Percentiles rank a stretch among this genome's conserved stretches.
Evolutionary conservation across 371 early-diverging fungal species (phyloP).

Genomic region (Apophysomyces variabilis): DNA sequence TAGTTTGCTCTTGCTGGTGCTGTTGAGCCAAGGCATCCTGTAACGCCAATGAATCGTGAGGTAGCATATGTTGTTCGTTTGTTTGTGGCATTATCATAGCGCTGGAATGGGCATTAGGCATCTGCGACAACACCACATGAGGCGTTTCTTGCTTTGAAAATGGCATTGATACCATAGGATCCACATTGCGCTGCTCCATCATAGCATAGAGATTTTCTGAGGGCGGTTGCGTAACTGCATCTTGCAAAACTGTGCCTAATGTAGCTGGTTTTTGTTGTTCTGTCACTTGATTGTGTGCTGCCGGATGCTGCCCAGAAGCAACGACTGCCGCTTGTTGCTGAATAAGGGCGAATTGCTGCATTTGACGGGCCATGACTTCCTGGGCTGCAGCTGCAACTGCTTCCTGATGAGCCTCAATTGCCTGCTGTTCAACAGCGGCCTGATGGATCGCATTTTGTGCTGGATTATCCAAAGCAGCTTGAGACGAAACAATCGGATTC

Average conservation of each 20-base stretch:
- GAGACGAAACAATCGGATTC: background rate
- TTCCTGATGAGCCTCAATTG: background rate
- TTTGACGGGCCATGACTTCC: background rate
- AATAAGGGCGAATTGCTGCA: background rate
- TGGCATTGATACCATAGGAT: constrained; percentile 5
- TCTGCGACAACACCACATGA: background rate
- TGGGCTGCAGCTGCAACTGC: background rate
- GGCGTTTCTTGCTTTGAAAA: constrained; percentile 4
- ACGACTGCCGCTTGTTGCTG: background rate
- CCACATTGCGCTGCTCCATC: background rate
- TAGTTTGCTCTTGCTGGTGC: background rate
- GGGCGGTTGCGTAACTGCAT: background rate
- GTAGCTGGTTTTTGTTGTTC: background rate
- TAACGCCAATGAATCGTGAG: background rate
- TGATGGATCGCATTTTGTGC: background rate
- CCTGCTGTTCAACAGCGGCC: background rate
- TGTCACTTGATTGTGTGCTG: background rate
- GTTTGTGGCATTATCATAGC: constrained; percentile 1
- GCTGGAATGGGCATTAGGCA: background rate
- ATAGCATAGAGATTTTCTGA: background rate
- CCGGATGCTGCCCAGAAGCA: background rate
- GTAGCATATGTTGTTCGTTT: background rate
- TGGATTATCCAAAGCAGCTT: background rate
- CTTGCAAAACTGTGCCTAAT: background rate
- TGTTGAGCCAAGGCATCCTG: background rate